Base-by-base conservation (phyloP, 768 basidiomycete genomes). In the Kwoniella dejecticola region DNA sequence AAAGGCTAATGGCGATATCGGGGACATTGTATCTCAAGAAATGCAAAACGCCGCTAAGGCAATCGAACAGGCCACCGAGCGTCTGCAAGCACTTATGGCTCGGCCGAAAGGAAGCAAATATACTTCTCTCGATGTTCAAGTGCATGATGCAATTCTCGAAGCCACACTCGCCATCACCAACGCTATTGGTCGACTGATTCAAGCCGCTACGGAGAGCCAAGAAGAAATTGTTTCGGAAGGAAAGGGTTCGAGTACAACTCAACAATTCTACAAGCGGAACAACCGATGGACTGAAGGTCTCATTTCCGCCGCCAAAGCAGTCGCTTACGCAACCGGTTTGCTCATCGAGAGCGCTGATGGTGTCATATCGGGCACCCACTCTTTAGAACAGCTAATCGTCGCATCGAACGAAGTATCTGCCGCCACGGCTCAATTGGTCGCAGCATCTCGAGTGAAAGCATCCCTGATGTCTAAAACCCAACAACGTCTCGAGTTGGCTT, bases 261-360 rank as follows among this genome's bases (percentile, higher is more conserved):
- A 95, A 78, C 95, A 97, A 72, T 99, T 99, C 84, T 99, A 98
- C 85, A 99, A 99, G 82, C 88, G 91, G 62, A 97, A 99, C 86
- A 98, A 98, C 80, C 85, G 96, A 62, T 99, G 96, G 96, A 99
- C 96, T 44, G 96, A 99, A 79, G 96, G 96, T 67, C 87, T 99
- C 68, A 93, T 98, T 71, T 95, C 92, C 33, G 96, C 96, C 33
- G 96, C 96, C 19, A 97, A 96, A 79, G 85, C 96, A 8, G 96
- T 99, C 56, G 96, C 96, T 2, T 96, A 94, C 70, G 93, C 96
- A 10, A 98, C 96, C 31, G 90, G 86, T 67, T 81, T 97, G 60
- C 86, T 99, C 63, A 99, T 99, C 78, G 95, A 99, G 79, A 90
- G 89, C 66, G 96, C 96, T 17, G 96, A 99, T 78, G 96, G 96